Base-by-base conservation (phyloP, 176 grass and related monocot species). In the Puccinellia tenuiflora region DNA sequence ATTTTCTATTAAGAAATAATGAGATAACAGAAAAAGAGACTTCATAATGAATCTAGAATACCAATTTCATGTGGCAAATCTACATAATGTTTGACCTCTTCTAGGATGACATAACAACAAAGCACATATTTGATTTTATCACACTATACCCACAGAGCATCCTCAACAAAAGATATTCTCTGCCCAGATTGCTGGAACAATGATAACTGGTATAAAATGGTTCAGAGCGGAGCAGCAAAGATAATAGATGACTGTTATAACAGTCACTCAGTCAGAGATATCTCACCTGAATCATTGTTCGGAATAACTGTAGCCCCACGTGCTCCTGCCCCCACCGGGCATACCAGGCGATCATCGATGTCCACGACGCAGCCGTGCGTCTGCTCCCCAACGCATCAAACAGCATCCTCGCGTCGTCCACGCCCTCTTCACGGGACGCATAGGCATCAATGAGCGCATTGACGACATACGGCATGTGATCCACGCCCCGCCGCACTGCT, bases 291-390 rank as follows among this genome's bases (percentile, higher is more conserved):
- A 89, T 35, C 78, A 89, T 94, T 26, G 3, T 65, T 29, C 37
- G 69, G 50, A 94, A 89, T 67, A 91, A 16, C 6, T 55, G 28
- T 17, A 89, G 39, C 28, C 78, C 81, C 13, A 46, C 42, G 45
- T 22, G 46, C 51, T 77, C 89, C 34, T 51, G 16, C 9, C 87
- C 81, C 73, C 72, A 79, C 16, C 81, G 50, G 56, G 78, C 40
- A 64, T 85, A 94, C 10, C 86, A 59, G 1, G 92, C 60, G 12
- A 94, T 87, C 89, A 94, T 87, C n/a, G 73, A 89, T 1, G 89
- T 91, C 89, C 89, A 94, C 4, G 92, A 85, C 28, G 76, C 74
- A 0, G 79, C 74, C 25, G 81, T 89, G 35, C 81, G 16, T 2
- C 51, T 30, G 12, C 52, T 39, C 34, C 67, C 68, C 52, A 94